phyloP scores from a whole-genome alignment of 805 yeast genomes.

The Spencermartinsiella europaea region DNA sequence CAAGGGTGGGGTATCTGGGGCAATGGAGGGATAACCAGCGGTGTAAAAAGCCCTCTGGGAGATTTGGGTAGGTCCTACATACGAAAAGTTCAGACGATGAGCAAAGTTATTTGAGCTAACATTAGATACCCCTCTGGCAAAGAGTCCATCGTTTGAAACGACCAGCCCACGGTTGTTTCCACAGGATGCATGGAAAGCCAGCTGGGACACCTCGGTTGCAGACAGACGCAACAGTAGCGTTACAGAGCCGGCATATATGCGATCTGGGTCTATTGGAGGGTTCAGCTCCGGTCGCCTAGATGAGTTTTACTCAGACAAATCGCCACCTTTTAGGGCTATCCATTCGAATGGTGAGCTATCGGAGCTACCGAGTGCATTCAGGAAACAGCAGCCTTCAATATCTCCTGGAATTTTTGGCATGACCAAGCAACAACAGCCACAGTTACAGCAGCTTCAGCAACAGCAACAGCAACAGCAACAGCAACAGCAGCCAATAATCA shows the following conservation, averaged over 20 bases:
- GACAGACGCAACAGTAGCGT: background rate
- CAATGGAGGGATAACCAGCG: background rate
- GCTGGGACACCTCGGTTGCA: background rate
- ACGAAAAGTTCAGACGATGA: too few species aligned
- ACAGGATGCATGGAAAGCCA: background rate
- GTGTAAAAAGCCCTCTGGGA: background rate
- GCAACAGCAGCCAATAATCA: slow-evolving; percentile 1
- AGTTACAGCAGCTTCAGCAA: background rate
- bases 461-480: slow-evolving; percentile 6
- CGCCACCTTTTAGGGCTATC: background rate
- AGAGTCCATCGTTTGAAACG: background rate
- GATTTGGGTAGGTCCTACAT: background rate
- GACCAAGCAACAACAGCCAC: slow-evolving; percentile 4
- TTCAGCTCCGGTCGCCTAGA: background rate
- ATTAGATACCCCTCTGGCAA: background rate
- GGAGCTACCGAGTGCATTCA: background rate
- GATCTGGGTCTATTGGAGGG: background rate
- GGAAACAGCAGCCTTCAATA: slow-evolving; percentile 1
- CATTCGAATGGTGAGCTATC: background rate
- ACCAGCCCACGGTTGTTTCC: background rate
- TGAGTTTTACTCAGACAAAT: background rate
- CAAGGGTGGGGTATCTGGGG: background rate
- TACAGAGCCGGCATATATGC: background rate
- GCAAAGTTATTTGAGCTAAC: too few species aligned
- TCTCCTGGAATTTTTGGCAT: slow-evolving; percentile 2